Percentiles rank a stretch among this genome's conserved stretches.
These are phyloP conservation scores for Elsinoe ampelina DNA, from an alignment of 2,329 filamentous ascomycete species.

Conservation along the genomic window DNA sequence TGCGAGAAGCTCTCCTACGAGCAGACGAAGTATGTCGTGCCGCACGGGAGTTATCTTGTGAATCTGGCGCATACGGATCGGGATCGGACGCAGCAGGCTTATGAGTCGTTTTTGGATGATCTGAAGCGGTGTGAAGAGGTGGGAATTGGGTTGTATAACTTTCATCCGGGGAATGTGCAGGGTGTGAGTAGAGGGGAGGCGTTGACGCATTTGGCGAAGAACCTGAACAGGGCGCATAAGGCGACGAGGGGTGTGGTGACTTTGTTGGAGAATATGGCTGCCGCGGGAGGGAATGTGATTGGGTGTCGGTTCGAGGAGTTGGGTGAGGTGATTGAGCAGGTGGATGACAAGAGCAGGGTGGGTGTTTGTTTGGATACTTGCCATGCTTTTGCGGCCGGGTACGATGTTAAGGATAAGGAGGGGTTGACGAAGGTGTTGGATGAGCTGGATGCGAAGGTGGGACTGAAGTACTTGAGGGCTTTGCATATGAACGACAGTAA, in stretches of 20 bases:
- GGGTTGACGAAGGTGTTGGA: constrained; percentile 64
- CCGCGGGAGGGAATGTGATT: constrained; percentile 68
- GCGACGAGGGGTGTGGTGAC: constrained; percentile 66
- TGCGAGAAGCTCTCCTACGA: constrained; percentile 65
- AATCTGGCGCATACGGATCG: constrained; percentile 82
- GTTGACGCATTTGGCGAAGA: constrained; percentile 66
- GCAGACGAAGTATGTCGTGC: constrained; percentile 63
- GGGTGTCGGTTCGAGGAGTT: constrained; percentile 81
- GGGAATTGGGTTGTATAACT: constrained; percentile 91
- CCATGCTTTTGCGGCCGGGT: constrained; percentile 88
- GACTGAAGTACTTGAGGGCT: constrained; percentile 68
- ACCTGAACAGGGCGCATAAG: constrained; percentile 72
- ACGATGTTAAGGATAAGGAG: constrained; percentile 70
- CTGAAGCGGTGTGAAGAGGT: constrained; percentile 74
- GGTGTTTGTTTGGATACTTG: constrained; percentile 96
- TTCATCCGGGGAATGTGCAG: constrained; percentile 79
- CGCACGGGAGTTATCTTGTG: constrained; percentile 92
- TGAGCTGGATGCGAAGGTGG: constrained; percentile 69
- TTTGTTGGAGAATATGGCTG: constrained; percentile 92
- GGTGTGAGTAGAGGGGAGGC: constrained; percentile 58
- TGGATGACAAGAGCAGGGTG: constrained; percentile 73
- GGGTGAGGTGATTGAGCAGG: constrained; percentile 66
- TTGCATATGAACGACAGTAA: constrained; percentile 95
- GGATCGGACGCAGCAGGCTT: constrained; percentile 75
- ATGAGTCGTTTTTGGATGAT: constrained; percentile 78